These are phyloP conservation scores for Apophysomyces elegans DNA, from an alignment of 371 early-diverging fungal genomes.

Conservation along the genomic window DNA sequence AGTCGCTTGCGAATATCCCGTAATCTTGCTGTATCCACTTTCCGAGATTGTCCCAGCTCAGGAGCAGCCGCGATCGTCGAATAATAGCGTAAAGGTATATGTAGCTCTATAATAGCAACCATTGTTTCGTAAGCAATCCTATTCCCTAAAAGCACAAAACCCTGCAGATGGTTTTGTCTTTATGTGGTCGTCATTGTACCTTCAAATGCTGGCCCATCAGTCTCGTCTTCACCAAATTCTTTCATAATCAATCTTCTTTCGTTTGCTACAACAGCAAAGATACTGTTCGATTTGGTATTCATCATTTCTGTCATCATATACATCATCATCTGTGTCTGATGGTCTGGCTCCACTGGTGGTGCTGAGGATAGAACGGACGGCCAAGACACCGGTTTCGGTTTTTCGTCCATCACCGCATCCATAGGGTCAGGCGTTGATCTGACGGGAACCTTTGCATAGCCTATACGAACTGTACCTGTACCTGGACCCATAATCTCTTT, in stretches of 20 bases:
- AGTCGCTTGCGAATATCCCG: conserved; percentile 89
- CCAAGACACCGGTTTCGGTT: conserved; percentile 8
- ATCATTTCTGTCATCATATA: conserved; percentile 30
- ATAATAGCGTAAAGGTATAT: conserved; percentile 53
- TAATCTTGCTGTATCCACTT: conserved; percentile 80
- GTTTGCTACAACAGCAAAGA: conserved; percentile 34
- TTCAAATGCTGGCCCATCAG: conserved; percentile 48
- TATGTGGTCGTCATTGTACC: conserved; percentile 24
- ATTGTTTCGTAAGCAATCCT: too few relatives aligned
- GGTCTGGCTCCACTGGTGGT: background rate
- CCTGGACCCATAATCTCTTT: conserved; percentile 81
- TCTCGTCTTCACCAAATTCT: conserved; percentile 43
- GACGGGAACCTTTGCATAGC: conserved; percentile 82
- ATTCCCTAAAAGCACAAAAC: too few relatives aligned
- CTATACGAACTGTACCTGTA: conserved; percentile 80
- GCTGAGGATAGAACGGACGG: background rate
- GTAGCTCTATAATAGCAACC: conserved; percentile 24
- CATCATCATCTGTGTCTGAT: conserved; percentile 25
- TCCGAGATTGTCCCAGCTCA: conserved; percentile 70
- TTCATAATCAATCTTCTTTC: conserved; percentile 48
- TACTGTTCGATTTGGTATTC: conserved; percentile 20
- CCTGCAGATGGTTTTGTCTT: background rate
- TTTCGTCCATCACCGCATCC: conserved; percentile 11
- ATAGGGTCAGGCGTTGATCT: conserved; percentile 20
- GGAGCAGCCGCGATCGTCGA: conserved; percentile 72